Base-by-base conservation (phyloP, 106 monocot species). In the Dactylorhiza incarnata region DNA sequence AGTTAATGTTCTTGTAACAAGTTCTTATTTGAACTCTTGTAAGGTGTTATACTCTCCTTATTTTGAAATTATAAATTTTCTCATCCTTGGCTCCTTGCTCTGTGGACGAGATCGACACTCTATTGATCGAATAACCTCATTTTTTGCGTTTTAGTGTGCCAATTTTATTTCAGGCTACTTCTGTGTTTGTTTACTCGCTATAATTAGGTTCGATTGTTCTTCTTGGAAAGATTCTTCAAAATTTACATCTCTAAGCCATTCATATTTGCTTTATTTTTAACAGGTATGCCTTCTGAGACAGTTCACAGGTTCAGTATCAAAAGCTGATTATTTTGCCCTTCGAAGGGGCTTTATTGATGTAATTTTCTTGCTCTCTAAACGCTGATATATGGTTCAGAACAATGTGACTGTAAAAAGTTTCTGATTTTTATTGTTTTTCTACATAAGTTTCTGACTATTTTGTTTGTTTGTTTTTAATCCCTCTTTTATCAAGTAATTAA, bases 241-340 rank as follows among this genome's bases (percentile, higher is more conserved):
- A 66, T 26, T 23, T 66, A 37, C 66, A 43, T 66, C 4, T 24
- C 15, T 52, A 11, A 52, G 15, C 15, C 52, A 37, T 66, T 66
- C 48, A 14, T 66, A 37, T 66, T 66, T 24, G 3, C 29, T 13
- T 12, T 63, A 15, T 63, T 9, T 49, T 54, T 53, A 78, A 51
- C 68, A 89, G 89, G 85, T 71, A 37, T 86, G 89, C 70, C 82
- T 79, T 58, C 25, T 83, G 9, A 72, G 86, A 24, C 86, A 86
- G 48, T 78, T 86, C 45, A 63, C 72, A 15, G 75, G 74, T 46
- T 79, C 86, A 16, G 86, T 89, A 3, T 77, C 86, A n/a, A 89
- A 86, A 80, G 86, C 84, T 11, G 89, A 89, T 77, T 89, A 89
- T 71, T 79, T 84, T 56, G 77, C 89, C 43, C 86, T 89, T 72